Conservation (phyloP, 2,329 filamentous ascomycete genomes). For the Chalaropsis thielavioides region DNA sequence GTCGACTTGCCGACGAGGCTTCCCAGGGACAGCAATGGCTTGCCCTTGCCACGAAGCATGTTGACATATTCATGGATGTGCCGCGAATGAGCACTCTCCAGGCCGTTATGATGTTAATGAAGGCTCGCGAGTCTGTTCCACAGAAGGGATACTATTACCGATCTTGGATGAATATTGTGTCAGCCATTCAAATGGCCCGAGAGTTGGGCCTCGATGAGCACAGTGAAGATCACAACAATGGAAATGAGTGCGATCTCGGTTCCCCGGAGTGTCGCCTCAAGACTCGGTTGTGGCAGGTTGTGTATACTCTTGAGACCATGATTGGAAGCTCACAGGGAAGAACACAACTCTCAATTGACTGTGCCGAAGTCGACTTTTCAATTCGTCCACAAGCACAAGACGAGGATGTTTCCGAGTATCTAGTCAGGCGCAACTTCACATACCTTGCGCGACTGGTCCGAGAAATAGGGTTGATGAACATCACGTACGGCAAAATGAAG, state of each 20-base stretch:
- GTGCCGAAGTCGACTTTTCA: slow-evolving; percentile 61
- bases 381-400: slow-evolving; percentile 49
- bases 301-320: slow-evolving; percentile 80
- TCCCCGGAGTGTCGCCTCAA: slow-evolving; percentile 68
- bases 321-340: slow-evolving; percentile 83
- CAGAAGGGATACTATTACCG: slow-evolving; percentile 93
- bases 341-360: slow-evolving; percentile 60
- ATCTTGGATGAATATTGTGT: slow-evolving; percentile 92
- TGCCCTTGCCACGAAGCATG: slow-evolving; percentile 80
- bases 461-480: slow-evolving; percentile 64
- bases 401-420: slow-evolving; percentile 59
- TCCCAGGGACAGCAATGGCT: slow-evolving; percentile 85
- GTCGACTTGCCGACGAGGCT: slow-evolving; percentile 68
- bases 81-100: slow-evolving; percentile 84
- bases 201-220: slow-evolving; percentile 85
- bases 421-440: slow-evolving; percentile 68
- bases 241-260: slow-evolving; percentile 52
- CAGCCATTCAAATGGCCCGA: slow-evolving; percentile 83
- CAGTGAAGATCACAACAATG: slow-evolving; percentile 59
- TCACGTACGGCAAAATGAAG: slow-evolving; percentile 57
- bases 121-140: slow-evolving; percentile 80
- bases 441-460: slow-evolving; percentile 66
- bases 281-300: slow-evolving; percentile 77
- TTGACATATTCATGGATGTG: slow-evolving; percentile 85
- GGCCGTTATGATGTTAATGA: slow-evolving; percentile 72